phyloP scores from a whole-genome alignment of 352 stramenopile genomes.

The Globisporangium splendens region DNA sequence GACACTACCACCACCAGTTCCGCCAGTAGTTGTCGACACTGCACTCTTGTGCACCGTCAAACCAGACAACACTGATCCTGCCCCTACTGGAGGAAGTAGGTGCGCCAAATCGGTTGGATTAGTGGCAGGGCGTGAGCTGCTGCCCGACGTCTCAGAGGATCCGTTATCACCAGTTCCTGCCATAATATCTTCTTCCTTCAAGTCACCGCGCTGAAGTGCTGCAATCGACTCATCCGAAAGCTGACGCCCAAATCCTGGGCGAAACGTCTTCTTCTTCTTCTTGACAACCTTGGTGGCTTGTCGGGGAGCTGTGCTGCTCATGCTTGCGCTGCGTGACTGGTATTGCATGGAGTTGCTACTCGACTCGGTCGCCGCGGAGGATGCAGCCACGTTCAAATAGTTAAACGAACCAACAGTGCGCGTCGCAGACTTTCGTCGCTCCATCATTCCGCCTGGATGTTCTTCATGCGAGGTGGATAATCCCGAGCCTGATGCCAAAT shows the following conservation, averaged over 20 bases:
- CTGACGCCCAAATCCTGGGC: slow-evolving; percentile 75
- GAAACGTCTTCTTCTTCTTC: slow-evolving; percentile 87
- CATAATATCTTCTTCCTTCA: slow-evolving; percentile 71
- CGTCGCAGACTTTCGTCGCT: slow-evolving; percentile 36
- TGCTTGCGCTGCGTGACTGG: slow-evolving; percentile 20
- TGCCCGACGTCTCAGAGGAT: slow-evolving; percentile 23
- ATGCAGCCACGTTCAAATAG: slow-evolving; percentile 47
- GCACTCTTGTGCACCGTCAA: slow-evolving; percentile 51
- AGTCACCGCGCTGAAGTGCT: slow-evolving; percentile 68
- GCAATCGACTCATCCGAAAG: slow-evolving; percentile 82
- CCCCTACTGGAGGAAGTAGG: slow-evolving; percentile 54
- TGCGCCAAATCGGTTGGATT: slow-evolving; percentile 62
- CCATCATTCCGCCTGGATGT: slow-evolving; percentile 8
- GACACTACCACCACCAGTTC: slow-evolving; percentile 23
- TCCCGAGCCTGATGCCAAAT: slow-evolving; percentile 30
- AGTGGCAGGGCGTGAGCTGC: slow-evolving; percentile 23
- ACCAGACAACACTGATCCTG: slow-evolving; percentile 56
- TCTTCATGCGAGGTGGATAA: slow-evolving; percentile 21
- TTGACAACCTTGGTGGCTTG: slow-evolving; percentile 60
- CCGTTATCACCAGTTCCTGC: slow-evolving; percentile 14
- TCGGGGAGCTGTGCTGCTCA: slow-evolving; percentile 16
- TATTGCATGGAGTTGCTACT: slow-evolving; percentile 19
- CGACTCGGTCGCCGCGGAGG: slow-evolving; percentile 8
- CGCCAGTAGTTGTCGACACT: background rate
- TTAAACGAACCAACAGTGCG: slow-evolving; percentile 51